A percentile compares a stretch with the other conserved stretches of the same genome.
Conservation (phyloP, 2,329 filamentous ascomycete species). For the Scytalidium lignicola region DNA sequence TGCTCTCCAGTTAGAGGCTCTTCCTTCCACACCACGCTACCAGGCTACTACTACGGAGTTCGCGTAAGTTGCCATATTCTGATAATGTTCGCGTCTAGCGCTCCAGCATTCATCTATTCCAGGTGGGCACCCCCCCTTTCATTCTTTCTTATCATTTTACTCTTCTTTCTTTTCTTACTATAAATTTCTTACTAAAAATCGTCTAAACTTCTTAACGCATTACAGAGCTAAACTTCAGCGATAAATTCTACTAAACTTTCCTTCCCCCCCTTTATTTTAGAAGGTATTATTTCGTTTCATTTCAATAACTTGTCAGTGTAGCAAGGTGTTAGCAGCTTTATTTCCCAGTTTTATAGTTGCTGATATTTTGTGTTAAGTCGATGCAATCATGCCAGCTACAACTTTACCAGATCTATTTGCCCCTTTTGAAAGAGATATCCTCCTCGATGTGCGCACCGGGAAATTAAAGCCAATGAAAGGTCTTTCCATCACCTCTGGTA, state of each 20-base stretch:
- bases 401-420: conserved; percentile 29
- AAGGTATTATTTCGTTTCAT: neutral
- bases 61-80: neutral
- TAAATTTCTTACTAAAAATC: neutral
- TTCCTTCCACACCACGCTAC: no score
- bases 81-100: neutral
- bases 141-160: neutral
- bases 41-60: neutral
- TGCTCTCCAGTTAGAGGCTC: no score
- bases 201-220: neutral
- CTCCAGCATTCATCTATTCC: neutral
- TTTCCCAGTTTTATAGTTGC: no score
- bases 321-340: no score
- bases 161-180: neutral
- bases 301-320: no score
- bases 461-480: conserved; percentile 50
- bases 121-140: neutral
- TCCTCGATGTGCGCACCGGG: conserved; percentile 53
- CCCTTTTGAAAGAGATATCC: conserved; percentile 18
- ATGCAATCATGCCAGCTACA: neutral
- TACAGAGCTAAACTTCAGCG: neutral
- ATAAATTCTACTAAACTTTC: neutral
- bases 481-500: conserved; percentile 48
- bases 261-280: neutral
- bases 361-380: neutral